Base-by-base conservation (phyloP, 31 red algal species). In the Bonnemaisonia californica region DNA sequence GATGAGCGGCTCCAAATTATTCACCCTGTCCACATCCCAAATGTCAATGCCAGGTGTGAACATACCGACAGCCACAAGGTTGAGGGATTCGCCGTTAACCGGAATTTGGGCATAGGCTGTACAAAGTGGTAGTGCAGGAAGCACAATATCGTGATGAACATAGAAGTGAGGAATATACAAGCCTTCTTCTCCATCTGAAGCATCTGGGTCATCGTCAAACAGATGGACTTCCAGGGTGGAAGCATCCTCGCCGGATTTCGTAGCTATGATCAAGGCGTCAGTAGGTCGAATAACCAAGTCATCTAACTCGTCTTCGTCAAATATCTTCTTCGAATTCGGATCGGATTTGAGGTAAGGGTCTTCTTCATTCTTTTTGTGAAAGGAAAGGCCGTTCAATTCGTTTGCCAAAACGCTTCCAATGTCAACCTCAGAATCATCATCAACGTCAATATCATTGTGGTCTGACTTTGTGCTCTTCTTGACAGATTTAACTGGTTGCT, bases 31-130 rank as follows among this genome's bases (percentile, higher is more conserved):
- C 28, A 96, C 59, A 78, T 99, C 94, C 79, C 87, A 99, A 1
- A 99, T 81, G 11, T 99, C 97, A 54, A 99, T 96, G 54, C 89
- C 87, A 39, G 93, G 94, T 42, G 83, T 83, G 69, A 96, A 96
- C 70, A 88, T 92, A 40, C 97, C 97, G 24, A 99, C 97, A 1
- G 97, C 97, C 18, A 94, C 91, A 9, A 91, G 68, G 59, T 91
- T 92, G 35, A 71, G 57, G 0, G 19, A n/a, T 7, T 33, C 41
- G 13, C 48, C 63, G 2, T 35, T 48, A 33, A 38, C 30, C 30
- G 45, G 19, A 45, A 91, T 41, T 29, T 79, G 65, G 3, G 88
- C 90, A 58, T 83, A 91, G 9, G 92, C 97, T 30, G 86, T 69
- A 58, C 83, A 90, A 13, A 99, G 87, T 26, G 97, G 97, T 45